Conservation (phyloP, 345 rosid genomes). For the Camelina sativa region DNA sequence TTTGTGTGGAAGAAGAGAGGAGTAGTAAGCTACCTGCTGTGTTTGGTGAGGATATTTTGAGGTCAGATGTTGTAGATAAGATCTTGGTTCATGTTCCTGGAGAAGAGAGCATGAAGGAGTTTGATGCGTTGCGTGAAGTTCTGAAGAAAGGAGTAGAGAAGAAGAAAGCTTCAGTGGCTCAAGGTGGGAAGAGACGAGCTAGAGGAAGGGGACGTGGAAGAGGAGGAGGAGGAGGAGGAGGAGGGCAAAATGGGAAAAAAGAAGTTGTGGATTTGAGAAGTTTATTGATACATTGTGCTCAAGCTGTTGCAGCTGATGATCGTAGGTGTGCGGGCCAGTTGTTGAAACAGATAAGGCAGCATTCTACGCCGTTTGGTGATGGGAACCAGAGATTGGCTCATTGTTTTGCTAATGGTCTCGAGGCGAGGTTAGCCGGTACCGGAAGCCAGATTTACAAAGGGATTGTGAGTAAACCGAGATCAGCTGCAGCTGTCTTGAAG, state of each 20-base stretch:
- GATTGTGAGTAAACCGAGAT: conserved; percentile 61
- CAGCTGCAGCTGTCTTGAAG: conserved; percentile 78
- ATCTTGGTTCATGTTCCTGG: conserved; percentile 59
- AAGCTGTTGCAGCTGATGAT: conserved; percentile 82
- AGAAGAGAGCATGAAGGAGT: conserved; percentile 44
- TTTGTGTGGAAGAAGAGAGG: conserved; percentile 69
- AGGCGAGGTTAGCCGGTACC: conserved; percentile 79
- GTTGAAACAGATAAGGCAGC: conserved; percentile 77
- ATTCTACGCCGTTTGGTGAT: conserved; percentile 84
- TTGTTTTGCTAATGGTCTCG: conserved; percentile 82
- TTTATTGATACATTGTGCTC: conserved; percentile 79
- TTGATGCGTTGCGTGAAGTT: conserved; percentile 59
- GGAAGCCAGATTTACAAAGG: conserved; percentile 76
- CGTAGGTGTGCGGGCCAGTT: conserved; percentile 64
- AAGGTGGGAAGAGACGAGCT: conserved; percentile 44
- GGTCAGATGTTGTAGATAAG: conserved; percentile 71
- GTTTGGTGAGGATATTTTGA: conserved; percentile 58
- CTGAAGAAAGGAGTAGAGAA: conserved; percentile 57
- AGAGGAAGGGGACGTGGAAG: conserved; percentile 52
- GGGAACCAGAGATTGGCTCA: conserved; percentile 87
- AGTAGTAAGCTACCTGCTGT: conserved; percentile 71
- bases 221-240: conserved; percentile 58
- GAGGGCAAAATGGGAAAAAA: conserved; percentile 55
- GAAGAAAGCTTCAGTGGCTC: conserved; percentile 45
- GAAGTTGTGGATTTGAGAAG: conserved; percentile 89